Percentiles rank a stretch among this genome's conserved stretches.
Evolutionary conservation across 1,139 yeast species (phyloP).

Genomic region (Taiozyma sp.): DNA sequence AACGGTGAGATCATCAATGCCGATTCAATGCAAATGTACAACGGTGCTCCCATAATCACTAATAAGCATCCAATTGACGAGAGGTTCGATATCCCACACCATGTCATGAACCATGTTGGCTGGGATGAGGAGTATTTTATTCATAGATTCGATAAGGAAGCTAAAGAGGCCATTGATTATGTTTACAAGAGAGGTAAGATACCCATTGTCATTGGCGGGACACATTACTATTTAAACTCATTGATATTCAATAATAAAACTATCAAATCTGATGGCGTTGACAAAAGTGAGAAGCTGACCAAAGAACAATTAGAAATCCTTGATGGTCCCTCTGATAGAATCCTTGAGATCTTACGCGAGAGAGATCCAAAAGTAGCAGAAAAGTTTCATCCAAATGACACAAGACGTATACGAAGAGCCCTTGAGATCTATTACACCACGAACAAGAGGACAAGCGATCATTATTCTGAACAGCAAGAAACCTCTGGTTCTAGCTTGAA

Average conservation of each 20-base stretch:
- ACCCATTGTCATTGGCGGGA: conserved; percentile 93
- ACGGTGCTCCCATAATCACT: conserved; percentile 69
- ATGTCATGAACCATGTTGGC: conserved; percentile 76
- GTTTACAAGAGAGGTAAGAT: conserved; percentile 67
- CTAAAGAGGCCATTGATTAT: conserved; percentile 46
- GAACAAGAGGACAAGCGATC: conserved; percentile 63
- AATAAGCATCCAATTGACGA: conserved; percentile 87
- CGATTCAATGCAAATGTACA: conserved; percentile 95
- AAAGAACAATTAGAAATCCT: conserved; percentile 43
- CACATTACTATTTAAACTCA: conserved; percentile 86
- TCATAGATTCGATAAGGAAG: conserved; percentile 78
- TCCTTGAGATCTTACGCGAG: conserved; percentile 43
- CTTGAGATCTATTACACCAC: conserved; percentile 73
- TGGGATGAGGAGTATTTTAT: conserved; percentile 84
- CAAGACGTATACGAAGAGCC: conserved; percentile 72
- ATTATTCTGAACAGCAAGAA: conserved; percentile 57
- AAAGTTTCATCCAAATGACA: conserved; percentile 91
- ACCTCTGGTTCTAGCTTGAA: conserved; percentile 45
- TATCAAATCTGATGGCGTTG: conserved; percentile 18
- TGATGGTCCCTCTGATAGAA: conserved; percentile 45
- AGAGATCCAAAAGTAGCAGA: conserved; percentile 71
- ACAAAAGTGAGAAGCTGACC: conserved; percentile 28
- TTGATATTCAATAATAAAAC: conserved; percentile 70
- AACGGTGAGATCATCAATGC: conserved; percentile 93
- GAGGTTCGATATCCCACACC: conserved; percentile 72